Conservation (phyloP, 129 eudicot species). For the Erigeron canadensis region DNA sequence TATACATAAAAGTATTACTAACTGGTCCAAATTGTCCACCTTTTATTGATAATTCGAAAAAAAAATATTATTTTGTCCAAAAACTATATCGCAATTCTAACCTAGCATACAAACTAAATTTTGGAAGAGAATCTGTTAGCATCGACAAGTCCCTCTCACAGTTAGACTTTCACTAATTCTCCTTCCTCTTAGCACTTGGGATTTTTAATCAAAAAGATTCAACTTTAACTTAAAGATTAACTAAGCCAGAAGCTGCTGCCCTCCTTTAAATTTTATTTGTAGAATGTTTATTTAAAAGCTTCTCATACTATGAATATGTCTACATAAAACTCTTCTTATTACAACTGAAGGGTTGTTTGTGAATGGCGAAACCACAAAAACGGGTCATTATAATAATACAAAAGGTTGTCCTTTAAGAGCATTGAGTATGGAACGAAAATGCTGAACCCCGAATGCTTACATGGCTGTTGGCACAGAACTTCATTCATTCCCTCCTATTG, state of each 20-base stretch:
- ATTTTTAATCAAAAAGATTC: neutral
- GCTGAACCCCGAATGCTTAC: no score
- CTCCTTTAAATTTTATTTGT: neutral
- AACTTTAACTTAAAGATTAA: neutral
- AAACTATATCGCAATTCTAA: slow-evolving; percentile 2
- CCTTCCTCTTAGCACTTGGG: neutral
- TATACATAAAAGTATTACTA: neutral
- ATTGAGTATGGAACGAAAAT: no score
- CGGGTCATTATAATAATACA: neutral
- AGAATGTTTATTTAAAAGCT: neutral
- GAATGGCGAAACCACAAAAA: neutral
- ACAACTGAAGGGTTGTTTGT: neutral
- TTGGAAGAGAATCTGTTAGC: neutral
- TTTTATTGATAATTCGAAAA: neutral
- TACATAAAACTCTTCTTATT: slow-evolving; percentile 1
- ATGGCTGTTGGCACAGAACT: no score
- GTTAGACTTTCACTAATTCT: neutral
- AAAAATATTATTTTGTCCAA: neutral
- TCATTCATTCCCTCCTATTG: no score
- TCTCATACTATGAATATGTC: neutral
- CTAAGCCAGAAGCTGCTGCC: neutral
- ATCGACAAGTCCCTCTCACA: neutral
- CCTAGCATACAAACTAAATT: neutral
- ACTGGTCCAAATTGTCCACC: slow-evolving; percentile 1
- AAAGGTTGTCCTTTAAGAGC: neutral